Evolutionary conservation across 2,329 filamentous ascomycete species (phyloP).

Genomic region (Ophiostoma quercus): DNA sequence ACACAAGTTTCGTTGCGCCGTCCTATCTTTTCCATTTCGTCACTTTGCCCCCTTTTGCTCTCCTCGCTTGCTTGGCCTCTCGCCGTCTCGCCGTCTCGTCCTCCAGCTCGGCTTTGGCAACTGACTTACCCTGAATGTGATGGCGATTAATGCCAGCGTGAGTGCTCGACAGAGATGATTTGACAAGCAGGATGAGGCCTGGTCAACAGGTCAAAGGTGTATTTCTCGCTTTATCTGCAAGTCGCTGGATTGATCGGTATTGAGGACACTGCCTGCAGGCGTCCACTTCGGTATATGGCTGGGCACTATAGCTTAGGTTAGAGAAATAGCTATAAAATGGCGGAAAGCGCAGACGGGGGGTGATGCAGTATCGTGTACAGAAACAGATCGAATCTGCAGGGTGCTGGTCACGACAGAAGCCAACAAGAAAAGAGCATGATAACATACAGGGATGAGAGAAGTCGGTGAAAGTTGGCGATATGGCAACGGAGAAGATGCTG

Average conservation of each 20-base stretch:
- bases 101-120: not conserved
- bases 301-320: not conserved
- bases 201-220: not conserved
- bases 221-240: constrained; percentile 22
- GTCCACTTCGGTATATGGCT: constrained; percentile 8
- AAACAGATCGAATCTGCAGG: constrained; percentile 5
- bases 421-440: not conserved
- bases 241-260: constrained; percentile 13
- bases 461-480: not conserved
- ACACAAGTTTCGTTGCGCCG: not conserved
- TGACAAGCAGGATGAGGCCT: not conserved
- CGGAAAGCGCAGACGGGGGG: not conserved
- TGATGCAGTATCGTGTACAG: not conserved
- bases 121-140: not conserved
- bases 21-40: too few species aligned
- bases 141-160: not conserved
- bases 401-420: not conserved
- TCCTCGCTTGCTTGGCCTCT: too few species aligned
- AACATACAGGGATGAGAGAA: not conserved
- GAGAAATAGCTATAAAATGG: not conserved
- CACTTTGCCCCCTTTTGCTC: too few species aligned
- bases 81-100: not conserved
- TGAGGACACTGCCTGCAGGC: constrained; percentile 17
- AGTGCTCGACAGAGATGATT: not conserved
- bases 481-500: not conserved